Percentiles rank a stretch among this genome's conserved stretches.
Evolutionary conservation across 1,284 basidiomycete genomes (phyloP).

Genomic region (Microbotryum silenes-acaulis): DNA sequence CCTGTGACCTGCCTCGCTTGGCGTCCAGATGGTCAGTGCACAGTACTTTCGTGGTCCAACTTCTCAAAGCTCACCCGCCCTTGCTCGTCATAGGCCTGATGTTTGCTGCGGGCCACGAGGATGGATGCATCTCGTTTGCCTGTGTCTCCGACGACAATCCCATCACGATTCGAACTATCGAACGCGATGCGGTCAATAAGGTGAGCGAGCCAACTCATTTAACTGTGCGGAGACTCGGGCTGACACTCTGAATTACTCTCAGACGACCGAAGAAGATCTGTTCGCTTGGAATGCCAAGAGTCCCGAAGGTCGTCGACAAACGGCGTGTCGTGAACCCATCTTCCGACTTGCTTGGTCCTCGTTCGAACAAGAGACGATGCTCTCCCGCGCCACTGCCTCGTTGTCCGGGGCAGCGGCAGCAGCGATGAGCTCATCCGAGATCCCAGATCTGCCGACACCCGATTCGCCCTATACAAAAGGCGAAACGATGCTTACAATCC

Average conservation of each 20-base stretch:
- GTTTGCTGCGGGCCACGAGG: conserved; percentile 66
- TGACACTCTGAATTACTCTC: conserved; percentile 17
- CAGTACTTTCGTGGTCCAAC: background rate
- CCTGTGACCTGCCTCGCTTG: conserved; percentile 64
- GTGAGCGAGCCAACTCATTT: conserved; percentile 43
- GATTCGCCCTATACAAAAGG: conserved; percentile 45
- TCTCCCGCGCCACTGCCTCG: conserved; percentile 30
- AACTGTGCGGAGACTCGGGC: conserved; percentile 37
- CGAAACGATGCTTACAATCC: conserved; percentile 61
- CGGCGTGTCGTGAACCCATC: conserved; percentile 59
- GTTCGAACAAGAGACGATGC: conserved; percentile 50
- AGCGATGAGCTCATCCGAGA: conserved; percentile 9
- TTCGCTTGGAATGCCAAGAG: conserved; percentile 22
- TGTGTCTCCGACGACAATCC: conserved; percentile 72
- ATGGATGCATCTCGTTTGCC: conserved; percentile 84
- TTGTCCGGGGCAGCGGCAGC: conserved; percentile 38
- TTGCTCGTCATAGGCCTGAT: conserved; percentile 34
- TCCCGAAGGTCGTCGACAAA: conserved; percentile 27
- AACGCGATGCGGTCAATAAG: conserved; percentile 45
- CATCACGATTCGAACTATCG: conserved; percentile 65
- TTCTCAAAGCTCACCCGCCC: background rate
- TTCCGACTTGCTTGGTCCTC: conserved; percentile 82
- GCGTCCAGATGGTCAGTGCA: conserved; percentile 47
- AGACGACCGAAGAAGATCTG: conserved; percentile 28
- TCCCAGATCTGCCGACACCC: conserved; percentile 8